Base-by-base conservation (phyloP, 768 basidiomycete genomes). In the Termitomyces sp. region DNA sequence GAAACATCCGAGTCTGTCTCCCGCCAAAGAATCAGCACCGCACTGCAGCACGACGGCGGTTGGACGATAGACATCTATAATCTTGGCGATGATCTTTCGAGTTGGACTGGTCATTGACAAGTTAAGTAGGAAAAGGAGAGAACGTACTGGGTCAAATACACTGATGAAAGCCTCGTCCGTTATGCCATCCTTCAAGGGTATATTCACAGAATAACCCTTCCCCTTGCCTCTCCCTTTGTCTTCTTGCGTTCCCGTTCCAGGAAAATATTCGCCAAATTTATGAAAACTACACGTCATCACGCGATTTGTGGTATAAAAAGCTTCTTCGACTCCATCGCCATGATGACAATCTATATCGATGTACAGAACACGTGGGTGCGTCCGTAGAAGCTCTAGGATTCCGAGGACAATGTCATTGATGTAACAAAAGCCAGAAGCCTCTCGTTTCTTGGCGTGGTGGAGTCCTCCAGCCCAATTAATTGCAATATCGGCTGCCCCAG, bases 291-390 rank as follows among this genome's bases (percentile, higher is more conserved):
- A 90, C 2, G 96, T 98, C 90, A 98, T 94, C 64, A 98, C 97
- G 50, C 97, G 80, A 69, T 98, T 92, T 3, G 93, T 96, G 35
- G 91, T 95, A 69, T 97, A 98, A 76, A 98, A 98, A 3, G 96
- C 97, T 68, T 98, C 97, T 65, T 99, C 97, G 34, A 98, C 97
- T 14, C 96, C 96, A 68, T 98, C 97, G 17, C 97, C 96, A 69
- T 99, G 97, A 68, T 98, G 97, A 50, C 94, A 94, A 71, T 98
- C 97, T 57, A 98, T 94, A 72, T 99, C 96, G 70, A 99, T 88
- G 68, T 99, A 98, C 30, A 99, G 75, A 16, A 99, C 96, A 52
- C 97, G 86, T 3, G 91, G 79, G 66, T 85, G 84, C 54, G 77
- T 83, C 62, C 94, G 83, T n/a, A 96, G 76, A 8, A 99, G 85